phyloP scores from a whole-genome alignment of 2,329 filamentous ascomycete species.

The Diaporthe helianthi region DNA sequence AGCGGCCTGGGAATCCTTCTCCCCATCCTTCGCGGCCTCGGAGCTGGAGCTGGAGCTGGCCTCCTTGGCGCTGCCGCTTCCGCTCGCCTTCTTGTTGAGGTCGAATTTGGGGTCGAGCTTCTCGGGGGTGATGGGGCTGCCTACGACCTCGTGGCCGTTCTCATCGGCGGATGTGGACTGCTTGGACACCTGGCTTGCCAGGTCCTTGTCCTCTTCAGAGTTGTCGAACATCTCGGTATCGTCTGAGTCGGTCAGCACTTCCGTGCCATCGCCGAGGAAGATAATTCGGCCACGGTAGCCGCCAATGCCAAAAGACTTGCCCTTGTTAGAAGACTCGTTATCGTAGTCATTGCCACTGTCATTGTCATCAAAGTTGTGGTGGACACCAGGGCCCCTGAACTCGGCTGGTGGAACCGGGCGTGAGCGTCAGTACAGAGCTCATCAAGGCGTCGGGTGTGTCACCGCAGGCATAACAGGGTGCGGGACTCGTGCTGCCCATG shows the following conservation, averaged over 20 bases:
- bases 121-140: constrained; percentile 35
- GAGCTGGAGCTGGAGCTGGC: not conserved
- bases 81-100: constrained; percentile 28
- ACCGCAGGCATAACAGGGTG: not conserved
- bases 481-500: not conserved
- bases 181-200: constrained; percentile 83
- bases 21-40: constrained; percentile 8
- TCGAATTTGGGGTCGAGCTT: constrained; percentile 34
- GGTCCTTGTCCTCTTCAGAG: constrained; percentile 82
- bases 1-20: constrained; percentile 22
- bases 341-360: constrained; percentile 80
- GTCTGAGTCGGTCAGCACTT: constrained; percentile 86
- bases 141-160: constrained; percentile 31
- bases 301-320: constrained; percentile 67
- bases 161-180: constrained; percentile 47
- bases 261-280: constrained; percentile 92
- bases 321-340: constrained; percentile 62
- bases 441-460: not conserved
- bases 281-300: constrained; percentile 88
- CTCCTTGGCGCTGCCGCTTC: not conserved
- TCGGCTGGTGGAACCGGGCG: constrained; percentile 64
- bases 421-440: constrained; percentile 37
- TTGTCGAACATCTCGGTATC: constrained; percentile 96
- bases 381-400: constrained; percentile 82
- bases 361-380: constrained; percentile 83